These are phyloP conservation scores for Mortierella antarctica DNA, from an alignment of 192 early-diverging fungal genomes.

Conservation along the genomic window DNA sequence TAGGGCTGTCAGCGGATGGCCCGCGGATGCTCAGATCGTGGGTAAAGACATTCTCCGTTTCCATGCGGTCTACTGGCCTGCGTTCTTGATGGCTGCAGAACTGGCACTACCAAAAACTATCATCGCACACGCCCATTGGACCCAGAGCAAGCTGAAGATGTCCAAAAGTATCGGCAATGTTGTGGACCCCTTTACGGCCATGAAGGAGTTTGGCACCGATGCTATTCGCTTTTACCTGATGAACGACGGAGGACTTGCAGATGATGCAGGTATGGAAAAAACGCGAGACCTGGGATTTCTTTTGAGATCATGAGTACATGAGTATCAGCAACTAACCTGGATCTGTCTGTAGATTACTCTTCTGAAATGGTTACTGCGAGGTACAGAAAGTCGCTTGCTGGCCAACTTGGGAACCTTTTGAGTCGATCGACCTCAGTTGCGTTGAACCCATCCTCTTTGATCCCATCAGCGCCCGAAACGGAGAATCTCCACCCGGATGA, in stretches of 20 bases:
- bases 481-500: slow-evolving; percentile 34
- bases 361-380: slow-evolving; percentile 69
- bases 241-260: slow-evolving; percentile 87
- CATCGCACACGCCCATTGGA: slow-evolving; percentile 96
- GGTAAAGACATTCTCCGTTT: slow-evolving; percentile 98
- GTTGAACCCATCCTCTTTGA: slow-evolving; percentile 59
- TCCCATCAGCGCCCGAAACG: slow-evolving; percentile 48
- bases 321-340: neutral
- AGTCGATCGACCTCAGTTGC: slow-evolving; percentile 70
- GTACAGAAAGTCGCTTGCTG: slow-evolving; percentile 83
- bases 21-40: slow-evolving; percentile 86
- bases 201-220: slow-evolving; percentile 85
- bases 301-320: neutral
- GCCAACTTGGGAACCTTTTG: slow-evolving; percentile 87
- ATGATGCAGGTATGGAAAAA: slow-evolving; percentile 77
- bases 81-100: slow-evolving; percentile 90
- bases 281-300: neutral
- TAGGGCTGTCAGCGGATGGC: slow-evolving; percentile 57
- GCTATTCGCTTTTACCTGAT: slow-evolving; percentile 90
- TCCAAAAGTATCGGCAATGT: slow-evolving; percentile 96
- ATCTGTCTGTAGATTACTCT: slow-evolving; percentile 71
- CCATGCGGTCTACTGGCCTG: slow-evolving; percentile 98
- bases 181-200: slow-evolving; percentile 80
- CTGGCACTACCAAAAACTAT: slow-evolving; percentile 83
- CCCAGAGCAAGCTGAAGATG: slow-evolving; percentile 91